These are phyloP conservation scores for Benincasa hispida DNA, from an alignment of 306 rosid genomes.

Conservation along the genomic window DNA sequence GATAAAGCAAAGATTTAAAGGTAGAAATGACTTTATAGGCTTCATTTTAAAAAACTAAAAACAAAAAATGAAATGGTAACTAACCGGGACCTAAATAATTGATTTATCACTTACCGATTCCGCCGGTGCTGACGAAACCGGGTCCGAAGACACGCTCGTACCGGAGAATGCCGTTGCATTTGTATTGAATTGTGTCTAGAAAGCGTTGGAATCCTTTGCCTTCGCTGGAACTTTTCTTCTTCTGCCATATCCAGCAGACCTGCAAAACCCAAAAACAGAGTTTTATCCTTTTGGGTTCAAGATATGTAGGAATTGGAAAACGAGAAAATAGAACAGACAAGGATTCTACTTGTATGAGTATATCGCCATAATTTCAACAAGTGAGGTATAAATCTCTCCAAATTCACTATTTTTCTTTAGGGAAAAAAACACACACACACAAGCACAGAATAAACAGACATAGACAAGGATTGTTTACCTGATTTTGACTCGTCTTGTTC, in stretches of 20 bases:
- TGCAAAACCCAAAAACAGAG: constrained; percentile 38
- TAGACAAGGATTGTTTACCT: constrained; percentile 21
- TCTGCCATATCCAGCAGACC: constrained; percentile 89
- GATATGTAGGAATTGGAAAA: no score
- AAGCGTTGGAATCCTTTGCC: constrained; percentile 52
- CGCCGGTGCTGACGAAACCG: constrained; percentile 68
- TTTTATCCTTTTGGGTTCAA: constrained; percentile 12
- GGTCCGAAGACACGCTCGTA: constrained; percentile 50
- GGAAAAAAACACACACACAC: no score
- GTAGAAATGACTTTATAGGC: no score
- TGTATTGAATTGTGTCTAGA: constrained; percentile 47
- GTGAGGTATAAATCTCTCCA: no score
- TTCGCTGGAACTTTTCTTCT: constrained; percentile 28
- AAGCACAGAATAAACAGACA: neutral
- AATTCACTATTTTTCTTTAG: no score
- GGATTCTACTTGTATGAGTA: no score
- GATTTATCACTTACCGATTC: constrained; percentile 31
- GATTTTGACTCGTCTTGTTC: constrained; percentile 82
- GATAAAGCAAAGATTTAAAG: no score
- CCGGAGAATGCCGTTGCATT: constrained; percentile 30
- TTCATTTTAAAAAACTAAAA: no score
- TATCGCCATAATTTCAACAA: no score
- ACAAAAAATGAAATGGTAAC: no score
- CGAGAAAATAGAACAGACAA: no score
- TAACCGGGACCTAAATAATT: no score